Evolutionary conservation across 202 grass and related monocot genomes (phyloP).

Genomic region (Dendrocalamus latiflorus): DNA sequence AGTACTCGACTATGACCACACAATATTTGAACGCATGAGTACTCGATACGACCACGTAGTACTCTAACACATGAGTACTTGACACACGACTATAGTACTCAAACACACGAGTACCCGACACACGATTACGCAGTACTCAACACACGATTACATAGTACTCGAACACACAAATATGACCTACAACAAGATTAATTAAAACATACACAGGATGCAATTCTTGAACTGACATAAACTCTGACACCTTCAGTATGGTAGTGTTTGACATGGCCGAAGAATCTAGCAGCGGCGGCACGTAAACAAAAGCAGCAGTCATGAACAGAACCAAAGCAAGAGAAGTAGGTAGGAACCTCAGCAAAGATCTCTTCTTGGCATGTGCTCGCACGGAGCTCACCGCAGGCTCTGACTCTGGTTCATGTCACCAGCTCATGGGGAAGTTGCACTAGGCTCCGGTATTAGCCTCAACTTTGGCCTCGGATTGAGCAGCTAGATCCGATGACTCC

Average conservation of each 20-base stretch:
- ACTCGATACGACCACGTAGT: no score
- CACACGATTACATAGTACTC: no score
- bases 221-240: constrained; percentile 37
- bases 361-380: constrained; percentile 23
- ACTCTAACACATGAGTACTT: no score
- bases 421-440: neutral
- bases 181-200: no score
- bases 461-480: neutral
- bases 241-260: constrained; percentile 29
- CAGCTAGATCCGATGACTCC: neutral
- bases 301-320: constrained; percentile 33
- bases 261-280: constrained; percentile 37
- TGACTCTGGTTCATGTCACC: neutral
- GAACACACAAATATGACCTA: no score
- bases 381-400: neutral
- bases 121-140: no score
- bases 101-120: no score
- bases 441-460: neutral
- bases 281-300: constrained; percentile 26
- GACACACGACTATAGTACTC: no score
- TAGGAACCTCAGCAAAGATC: constrained; percentile 15
- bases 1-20: no score
- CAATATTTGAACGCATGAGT: no score
- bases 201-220: constrained; percentile 47
- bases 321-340: constrained; percentile 35